Percentiles rank a stretch among this genome's conserved stretches.
Evolutionary conservation across 768 basidiomycete species (phyloP).

Genomic region (Lactarius quietus): DNA sequence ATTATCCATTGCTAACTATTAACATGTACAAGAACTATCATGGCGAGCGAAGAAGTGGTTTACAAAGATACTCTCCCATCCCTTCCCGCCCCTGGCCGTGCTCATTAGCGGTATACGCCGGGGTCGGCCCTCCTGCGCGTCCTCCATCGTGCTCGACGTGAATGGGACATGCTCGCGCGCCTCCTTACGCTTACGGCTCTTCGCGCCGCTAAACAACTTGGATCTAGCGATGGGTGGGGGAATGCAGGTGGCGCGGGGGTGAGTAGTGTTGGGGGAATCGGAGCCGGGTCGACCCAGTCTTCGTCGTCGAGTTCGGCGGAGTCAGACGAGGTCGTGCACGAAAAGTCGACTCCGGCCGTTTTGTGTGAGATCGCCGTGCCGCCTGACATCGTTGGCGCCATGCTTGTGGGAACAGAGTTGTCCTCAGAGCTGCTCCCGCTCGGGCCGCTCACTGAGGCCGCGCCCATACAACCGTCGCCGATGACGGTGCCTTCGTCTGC

Average conservation of each 20-base stretch:
- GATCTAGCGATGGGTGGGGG: constrained; percentile 21
- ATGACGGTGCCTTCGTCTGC: constrained; percentile 32
- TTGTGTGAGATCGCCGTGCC: constrained; percentile 20
- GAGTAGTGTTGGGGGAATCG: constrained; percentile 36
- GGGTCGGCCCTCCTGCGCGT: too few relatives aligned
- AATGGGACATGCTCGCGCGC: constrained; percentile 32
- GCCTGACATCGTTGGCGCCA: too few relatives aligned
- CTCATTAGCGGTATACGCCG: too few relatives aligned
- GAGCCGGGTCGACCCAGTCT: constrained; percentile 66
- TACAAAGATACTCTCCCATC: too few relatives aligned
- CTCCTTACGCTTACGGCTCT: constrained; percentile 41
- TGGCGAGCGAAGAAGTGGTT: too few relatives aligned
- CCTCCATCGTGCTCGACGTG: constrained; percentile 24
- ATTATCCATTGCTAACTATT: too few relatives aligned
- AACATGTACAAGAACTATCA: too few relatives aligned
- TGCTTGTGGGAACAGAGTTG: too few relatives aligned
- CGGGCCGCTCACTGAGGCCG: constrained; percentile 38
- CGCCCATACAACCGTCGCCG: constrained; percentile 35
- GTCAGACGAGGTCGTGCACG: constrained; percentile 35
- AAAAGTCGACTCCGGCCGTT: constrained; percentile 31
- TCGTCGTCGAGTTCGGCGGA: constrained; percentile 44
- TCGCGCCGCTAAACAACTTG: constrained; percentile 30
- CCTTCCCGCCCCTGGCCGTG: too few relatives aligned
- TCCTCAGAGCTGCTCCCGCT: constrained; percentile 69
- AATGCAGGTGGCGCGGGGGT: constrained; percentile 10